Evolutionary conservation across 352 stramenopile genomes (phyloP).

Genomic region (Halophytophthora batemanensis): DNA sequence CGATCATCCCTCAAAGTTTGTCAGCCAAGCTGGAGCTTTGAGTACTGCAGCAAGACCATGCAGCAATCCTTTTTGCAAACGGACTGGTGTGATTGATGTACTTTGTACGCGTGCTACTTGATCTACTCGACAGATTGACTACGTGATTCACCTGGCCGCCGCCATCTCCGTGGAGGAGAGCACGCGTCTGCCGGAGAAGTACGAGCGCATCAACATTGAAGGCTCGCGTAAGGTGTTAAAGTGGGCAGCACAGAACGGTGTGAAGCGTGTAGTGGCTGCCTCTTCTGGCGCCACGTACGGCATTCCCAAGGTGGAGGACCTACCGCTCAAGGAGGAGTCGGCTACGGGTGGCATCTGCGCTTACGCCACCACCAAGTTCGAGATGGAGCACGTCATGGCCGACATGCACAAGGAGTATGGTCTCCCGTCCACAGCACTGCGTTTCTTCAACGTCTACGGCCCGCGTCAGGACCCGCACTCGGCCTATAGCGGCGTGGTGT

Average conservation of each 20-base stretch:
- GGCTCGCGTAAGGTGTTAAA: constrained; percentile 80
- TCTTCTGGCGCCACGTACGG: constrained; percentile 81
- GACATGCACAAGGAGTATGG: constrained; percentile 66
- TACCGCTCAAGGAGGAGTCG: constrained; percentile 68
- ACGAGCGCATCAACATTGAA: constrained; percentile 83
- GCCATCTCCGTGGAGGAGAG: constrained; percentile 86
- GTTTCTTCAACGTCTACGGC: constrained; percentile 86
- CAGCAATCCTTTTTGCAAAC: constrained; percentile 1
- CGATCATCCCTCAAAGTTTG: constrained; percentile 15
- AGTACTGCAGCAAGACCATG: not conserved
- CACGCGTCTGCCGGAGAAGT: constrained; percentile 81
- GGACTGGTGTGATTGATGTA: constrained; percentile 10
- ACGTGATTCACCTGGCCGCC: constrained; percentile 78
- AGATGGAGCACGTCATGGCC: constrained; percentile 81
- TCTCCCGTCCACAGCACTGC: constrained; percentile 71
- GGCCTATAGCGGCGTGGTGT: constrained; percentile 81
- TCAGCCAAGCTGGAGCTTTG: not conserved
- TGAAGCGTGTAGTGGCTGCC: constrained; percentile 77
- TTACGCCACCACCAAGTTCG: constrained; percentile 82
- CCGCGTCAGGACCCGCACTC: constrained; percentile 80
- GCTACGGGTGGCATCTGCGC: constrained; percentile 77
- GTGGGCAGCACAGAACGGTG: constrained; percentile 66
- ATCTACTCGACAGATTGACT: constrained; percentile 57
- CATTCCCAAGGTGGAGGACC: constrained; percentile 52
- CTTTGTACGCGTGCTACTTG: constrained; percentile 5